These are phyloP conservation scores for Cicer pinnatifidum DNA, from an alignment of 306 rosid genomes.

Conservation along the genomic window DNA sequence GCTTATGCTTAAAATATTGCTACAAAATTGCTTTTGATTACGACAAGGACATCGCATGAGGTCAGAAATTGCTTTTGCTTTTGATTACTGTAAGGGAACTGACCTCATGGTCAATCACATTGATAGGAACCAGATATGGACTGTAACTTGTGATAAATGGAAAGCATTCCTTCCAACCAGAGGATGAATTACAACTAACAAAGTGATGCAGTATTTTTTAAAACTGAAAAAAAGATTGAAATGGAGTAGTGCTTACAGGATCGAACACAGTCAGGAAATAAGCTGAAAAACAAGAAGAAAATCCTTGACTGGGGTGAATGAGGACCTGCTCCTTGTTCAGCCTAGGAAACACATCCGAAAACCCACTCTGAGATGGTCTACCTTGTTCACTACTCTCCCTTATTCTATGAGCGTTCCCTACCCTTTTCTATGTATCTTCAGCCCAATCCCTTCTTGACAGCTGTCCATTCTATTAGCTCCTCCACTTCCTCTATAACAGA, in stretches of 20 bases:
- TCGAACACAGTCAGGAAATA: too few species aligned
- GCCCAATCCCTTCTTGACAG: conserved; percentile 7
- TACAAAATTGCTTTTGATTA: neutral
- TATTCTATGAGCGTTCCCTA: neutral
- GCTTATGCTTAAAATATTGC: conserved; percentile 25
- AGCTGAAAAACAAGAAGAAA: too few species aligned
- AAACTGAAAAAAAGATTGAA: neutral
- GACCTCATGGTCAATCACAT: neutral
- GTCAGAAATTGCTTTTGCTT: too few species aligned
- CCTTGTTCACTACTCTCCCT: neutral
- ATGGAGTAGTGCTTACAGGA: too few species aligned
- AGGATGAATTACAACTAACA: neutral
- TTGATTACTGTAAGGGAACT: neutral
- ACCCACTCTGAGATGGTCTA: neutral
- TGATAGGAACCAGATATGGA: neutral
- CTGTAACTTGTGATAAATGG: neutral
- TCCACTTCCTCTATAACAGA: neutral
- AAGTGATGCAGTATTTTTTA: neutral
- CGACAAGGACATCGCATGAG: neutral
- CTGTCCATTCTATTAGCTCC: neutral
- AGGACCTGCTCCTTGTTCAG: neutral
- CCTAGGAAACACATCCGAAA: neutral
- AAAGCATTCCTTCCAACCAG: neutral
- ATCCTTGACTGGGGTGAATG: too few species aligned
- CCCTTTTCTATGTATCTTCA: neutral